Evolutionary conservation across 805 yeast genomes (phyloP).

Genomic region (Candida railenensis): DNA sequence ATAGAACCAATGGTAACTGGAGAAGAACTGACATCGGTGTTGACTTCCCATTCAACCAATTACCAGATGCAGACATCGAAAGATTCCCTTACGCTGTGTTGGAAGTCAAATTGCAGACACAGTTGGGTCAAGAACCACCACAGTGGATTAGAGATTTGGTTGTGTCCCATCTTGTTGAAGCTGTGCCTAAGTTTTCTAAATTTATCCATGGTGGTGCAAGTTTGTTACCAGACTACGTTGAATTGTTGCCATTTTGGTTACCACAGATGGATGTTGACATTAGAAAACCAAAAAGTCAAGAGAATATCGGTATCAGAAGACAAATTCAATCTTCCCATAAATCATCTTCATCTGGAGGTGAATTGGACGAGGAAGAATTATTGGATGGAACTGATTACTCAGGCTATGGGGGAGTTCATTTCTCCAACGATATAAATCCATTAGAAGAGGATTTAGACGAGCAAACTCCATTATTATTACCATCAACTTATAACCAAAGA

Average conservation of each 20-base stretch:
- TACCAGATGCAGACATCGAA: constrained; percentile 81
- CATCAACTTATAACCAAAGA: constrained; percentile 29
- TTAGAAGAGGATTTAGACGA: constrained; percentile 53
- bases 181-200: constrained; percentile 96
- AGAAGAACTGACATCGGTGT: constrained; percentile 98
- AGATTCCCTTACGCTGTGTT: constrained; percentile 96
- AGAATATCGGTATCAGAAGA: constrained; percentile 60
- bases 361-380: constrained; percentile 69
- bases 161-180: constrained; percentile 91
- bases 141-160: constrained; percentile 94
- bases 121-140: constrained; percentile 98
- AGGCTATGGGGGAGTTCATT: constrained; percentile 37
- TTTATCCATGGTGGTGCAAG: constrained; percentile 96
- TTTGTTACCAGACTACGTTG: constrained; percentile 79
- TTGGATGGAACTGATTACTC: constrained; percentile 35
- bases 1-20: constrained; percentile 93
- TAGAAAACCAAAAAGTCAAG: constrained; percentile 73
- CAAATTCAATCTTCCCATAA: constrained; percentile 25
- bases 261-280: constrained; percentile 97
- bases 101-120: constrained; percentile 97
- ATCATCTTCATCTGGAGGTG: constrained; percentile 51
- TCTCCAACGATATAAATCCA: constrained; percentile 45
- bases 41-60: constrained; percentile 89
- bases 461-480: constrained; percentile 40
- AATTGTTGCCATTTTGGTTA: constrained; percentile 91